Evolutionary conservation across 78 protist species (phyloP), one percentile per base, ranked within the genome.

Genomic region (Polysphondylium violaceum): DNA sequence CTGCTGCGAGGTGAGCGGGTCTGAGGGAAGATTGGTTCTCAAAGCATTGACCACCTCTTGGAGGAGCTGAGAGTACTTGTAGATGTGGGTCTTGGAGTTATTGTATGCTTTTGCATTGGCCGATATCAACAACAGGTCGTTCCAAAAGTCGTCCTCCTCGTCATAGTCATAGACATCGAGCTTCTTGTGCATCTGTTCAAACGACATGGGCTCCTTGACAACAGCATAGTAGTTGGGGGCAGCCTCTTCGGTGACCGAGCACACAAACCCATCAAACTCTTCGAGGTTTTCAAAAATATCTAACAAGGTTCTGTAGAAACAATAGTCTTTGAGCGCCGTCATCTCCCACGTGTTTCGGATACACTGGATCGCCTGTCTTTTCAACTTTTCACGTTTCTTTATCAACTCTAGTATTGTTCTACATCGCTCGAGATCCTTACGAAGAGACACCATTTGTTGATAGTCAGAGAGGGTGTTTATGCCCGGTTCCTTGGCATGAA

Each of bases 371-470:
- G 36, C 31, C 2, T 55, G 43, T 36, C 91, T 35, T 72, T 83
- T 83, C 11, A 33, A 58, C 21, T 44, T 68, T 31, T 83, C 91
- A 19, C 91, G 25, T 21, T 83, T 83, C 27, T 35, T 56, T 11
- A 69, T 2, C 12, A 83, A 36, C 41, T 83, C 91, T 16, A 83
- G n/a, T 6, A 83, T 83, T 2, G 91, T 83, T 41, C 91, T 51
- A 1, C 55, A 51, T 29, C 91, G 23, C 33, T 83, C 91, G 29
- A 83, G n/a, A 59, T 83, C 91, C 40, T 56, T 58, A 36, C 91
- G 50, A 36, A 83, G 8, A 17, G 17, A 2, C 3, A 83, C 17
- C 31, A 83, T n/a, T 7, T 83, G 51, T 31, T 83, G 67, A 38
- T 47, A 83, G 14, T 69, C 44, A n/a, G 56, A 9, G 0, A 59